A percentile compares a stretch with the other conserved stretches of the same genome.
These are phyloP conservation scores for Elaeis oleifera DNA, from an alignment of 202 grass and related monocot species.

Conservation along the genomic window DNA sequence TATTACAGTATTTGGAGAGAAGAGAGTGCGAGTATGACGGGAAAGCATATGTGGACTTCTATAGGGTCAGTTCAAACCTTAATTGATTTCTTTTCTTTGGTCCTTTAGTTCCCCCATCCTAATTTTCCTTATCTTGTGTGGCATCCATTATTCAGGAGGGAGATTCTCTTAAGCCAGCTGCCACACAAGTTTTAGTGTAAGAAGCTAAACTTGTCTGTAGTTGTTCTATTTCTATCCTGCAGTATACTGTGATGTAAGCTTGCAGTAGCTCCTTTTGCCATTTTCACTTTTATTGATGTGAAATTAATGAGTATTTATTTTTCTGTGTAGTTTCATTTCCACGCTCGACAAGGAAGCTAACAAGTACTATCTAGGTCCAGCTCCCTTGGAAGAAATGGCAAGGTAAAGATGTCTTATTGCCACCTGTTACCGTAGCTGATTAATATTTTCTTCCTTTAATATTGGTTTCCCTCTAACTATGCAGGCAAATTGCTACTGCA, in stretches of 20 bases:
- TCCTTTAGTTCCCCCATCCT: no score
- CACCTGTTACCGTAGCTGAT: no score
- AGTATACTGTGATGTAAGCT: no score
- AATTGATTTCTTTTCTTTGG: not conserved
- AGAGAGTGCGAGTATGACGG: slow-evolving; percentile 24
- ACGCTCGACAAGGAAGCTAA: slow-evolving; percentile 15
- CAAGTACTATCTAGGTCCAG: slow-evolving; percentile 26
- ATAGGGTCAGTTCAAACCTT: slow-evolving; percentile 1
- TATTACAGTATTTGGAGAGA: slow-evolving; percentile 24
- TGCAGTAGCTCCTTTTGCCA: no score
- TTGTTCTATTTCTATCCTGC: no score
- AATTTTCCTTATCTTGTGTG: not conserved
- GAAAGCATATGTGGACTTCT: slow-evolving; percentile 7
- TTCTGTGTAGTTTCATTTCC: slow-evolving; percentile 12
- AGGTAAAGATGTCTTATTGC: not conserved
- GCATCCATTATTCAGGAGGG: slow-evolving; percentile 12
- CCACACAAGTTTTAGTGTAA: slow-evolving; percentile 18
- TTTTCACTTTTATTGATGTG: no score
- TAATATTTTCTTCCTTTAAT: not conserved
- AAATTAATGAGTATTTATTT: not conserved
- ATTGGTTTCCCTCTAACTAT: not conserved
- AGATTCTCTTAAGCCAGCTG: slow-evolving; percentile 13
- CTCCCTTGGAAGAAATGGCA: slow-evolving; percentile 23
- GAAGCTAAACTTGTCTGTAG: not conserved
- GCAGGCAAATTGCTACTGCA: slow-evolving; percentile 26